phyloP scores from a whole-genome alignment of 768 basidiomycete genomes.

The Naganishia friedmannii region DNA sequence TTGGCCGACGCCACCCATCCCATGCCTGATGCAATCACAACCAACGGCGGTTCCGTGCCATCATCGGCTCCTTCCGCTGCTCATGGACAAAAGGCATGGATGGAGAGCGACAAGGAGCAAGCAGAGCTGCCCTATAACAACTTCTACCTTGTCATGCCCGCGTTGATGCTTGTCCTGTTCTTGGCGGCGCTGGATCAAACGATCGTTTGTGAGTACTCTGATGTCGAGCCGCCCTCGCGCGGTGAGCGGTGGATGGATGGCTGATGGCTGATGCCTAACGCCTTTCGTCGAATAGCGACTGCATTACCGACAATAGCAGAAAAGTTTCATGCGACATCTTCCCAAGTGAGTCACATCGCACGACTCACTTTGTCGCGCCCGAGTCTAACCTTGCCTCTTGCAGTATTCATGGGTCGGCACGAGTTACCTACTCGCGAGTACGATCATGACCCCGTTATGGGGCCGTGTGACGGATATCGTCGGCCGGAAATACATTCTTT shows the following conservation, averaged over 20 bases:
- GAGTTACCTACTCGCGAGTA: conserved; percentile 43
- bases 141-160: conserved; percentile 37
- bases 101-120: conserved; percentile 27
- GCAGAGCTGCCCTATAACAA: conserved; percentile 38
- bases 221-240: too few relatives aligned
- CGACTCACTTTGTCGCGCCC: neutral
- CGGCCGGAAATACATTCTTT: conserved; percentile 44
- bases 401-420: conserved; percentile 48
- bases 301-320: conserved; percentile 45
- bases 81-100: conserved; percentile 25
- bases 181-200: conserved; percentile 45
- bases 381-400: neutral
- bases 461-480: conserved; percentile 49
- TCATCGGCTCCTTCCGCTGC: neutral
- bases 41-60: neutral
- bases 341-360: conserved; percentile 24
- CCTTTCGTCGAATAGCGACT: conserved; percentile 30
- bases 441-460: conserved; percentile 44
- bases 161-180: conserved; percentile 40
- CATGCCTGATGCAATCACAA: neutral
- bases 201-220: conserved; percentile 30
- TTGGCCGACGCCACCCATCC: conserved; percentile 1
- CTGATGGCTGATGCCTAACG: conserved; percentile 31
- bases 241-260: too few relatives aligned
- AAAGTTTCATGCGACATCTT: conserved; percentile 43